Evolutionary conservation across 2,329 filamentous ascomycete species (phyloP), one percentile per base, ranked within the genome.

Genomic region (Hypoxylon sp.): DNA sequence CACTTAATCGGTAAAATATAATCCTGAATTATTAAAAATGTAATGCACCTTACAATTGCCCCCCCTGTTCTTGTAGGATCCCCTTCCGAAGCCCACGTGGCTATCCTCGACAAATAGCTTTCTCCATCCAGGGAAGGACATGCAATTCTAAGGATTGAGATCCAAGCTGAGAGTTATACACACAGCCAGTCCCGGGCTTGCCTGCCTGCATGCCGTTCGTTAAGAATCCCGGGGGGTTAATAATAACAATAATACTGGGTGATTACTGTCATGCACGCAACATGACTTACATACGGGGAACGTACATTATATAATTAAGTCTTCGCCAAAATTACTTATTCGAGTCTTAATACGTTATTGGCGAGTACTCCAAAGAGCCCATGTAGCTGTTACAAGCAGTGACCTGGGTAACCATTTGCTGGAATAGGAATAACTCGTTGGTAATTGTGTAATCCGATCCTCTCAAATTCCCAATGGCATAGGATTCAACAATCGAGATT

Each of bases 51-150:
- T 46, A 50, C 36, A 38, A 28, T 53, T 45, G 40, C 8, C 50
- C 28, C 28, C 57, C 61, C 64, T 50, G 36, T 44, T 18, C 32
- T 52, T 32, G 46, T 53, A 67, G 67, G 57, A 64, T 65, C 59
- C 40, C 45, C 45, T 67, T 58, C 66, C 59, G 60, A 51, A 64
- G 33, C 32, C 64, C 67, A 69, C 67, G 67, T 67, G 67, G 65
- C 38, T 24, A 49, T 44, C 50, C 57, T 69, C 46, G 51, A 69
- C 61, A 53, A 69, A 69, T 67, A 40, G 45, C 36, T 55, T 54
- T 57, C 18, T 58, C 50, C 57, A 61, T 46, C 62, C 61, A 30
- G 38, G 45, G 57, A 52, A 64, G 46, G 56, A 48, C 56, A 16
- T 58, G 1, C 50, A 50, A 51, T 59, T 40, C 44, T 63, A 26